Evolutionary conservation across 345 rosid species (phyloP).

Genomic region (Corchorus capsularis): DNA sequence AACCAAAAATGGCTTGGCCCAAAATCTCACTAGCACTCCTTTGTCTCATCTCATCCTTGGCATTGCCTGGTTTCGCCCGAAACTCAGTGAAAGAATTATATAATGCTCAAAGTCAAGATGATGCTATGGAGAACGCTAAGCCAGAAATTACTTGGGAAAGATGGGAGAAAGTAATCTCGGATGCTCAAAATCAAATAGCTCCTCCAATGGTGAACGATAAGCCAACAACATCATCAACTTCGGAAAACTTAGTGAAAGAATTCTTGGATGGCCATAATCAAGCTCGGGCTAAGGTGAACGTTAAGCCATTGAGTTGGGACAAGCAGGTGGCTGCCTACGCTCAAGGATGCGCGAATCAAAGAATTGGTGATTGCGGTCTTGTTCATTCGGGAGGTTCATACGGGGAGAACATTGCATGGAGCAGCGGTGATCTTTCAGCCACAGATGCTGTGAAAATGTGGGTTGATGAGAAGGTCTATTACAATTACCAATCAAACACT

Average conservation of each 20-base stretch:
- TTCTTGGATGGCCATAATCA: constrained; percentile 48
- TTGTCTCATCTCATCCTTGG: not conserved
- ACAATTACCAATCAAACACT: constrained; percentile 47
- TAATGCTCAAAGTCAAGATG: constrained; percentile 50
- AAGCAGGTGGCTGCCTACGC: constrained; percentile 42
- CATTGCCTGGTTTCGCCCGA: constrained; percentile 18
- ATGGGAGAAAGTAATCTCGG: constrained; percentile 31
- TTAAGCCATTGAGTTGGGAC: constrained; percentile 51
- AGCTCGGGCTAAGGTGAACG: constrained; percentile 43
- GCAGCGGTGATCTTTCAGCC: constrained; percentile 38
- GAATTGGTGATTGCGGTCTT: constrained; percentile 37
- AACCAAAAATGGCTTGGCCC: not conserved
- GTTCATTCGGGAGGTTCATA: constrained; percentile 46
- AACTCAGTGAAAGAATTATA: constrained; percentile 37
- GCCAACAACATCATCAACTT: constrained; percentile 48
- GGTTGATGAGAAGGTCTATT: constrained; percentile 50
- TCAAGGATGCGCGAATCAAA: constrained; percentile 36
- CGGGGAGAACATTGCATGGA: constrained; percentile 62
- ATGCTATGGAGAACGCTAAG: constrained; percentile 36
- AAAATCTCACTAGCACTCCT: not conserved
- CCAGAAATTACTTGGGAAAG: constrained; percentile 46
- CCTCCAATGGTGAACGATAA: constrained; percentile 37
- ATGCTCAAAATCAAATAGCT: constrained; percentile 54
- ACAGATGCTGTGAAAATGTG: constrained; percentile 51
- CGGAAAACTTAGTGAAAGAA: constrained; percentile 45